Evolutionary conservation across 1,139 yeast genomes (phyloP), one percentile per base, ranked within the genome.

Genomic region (Zygoascus hellenicus): DNA sequence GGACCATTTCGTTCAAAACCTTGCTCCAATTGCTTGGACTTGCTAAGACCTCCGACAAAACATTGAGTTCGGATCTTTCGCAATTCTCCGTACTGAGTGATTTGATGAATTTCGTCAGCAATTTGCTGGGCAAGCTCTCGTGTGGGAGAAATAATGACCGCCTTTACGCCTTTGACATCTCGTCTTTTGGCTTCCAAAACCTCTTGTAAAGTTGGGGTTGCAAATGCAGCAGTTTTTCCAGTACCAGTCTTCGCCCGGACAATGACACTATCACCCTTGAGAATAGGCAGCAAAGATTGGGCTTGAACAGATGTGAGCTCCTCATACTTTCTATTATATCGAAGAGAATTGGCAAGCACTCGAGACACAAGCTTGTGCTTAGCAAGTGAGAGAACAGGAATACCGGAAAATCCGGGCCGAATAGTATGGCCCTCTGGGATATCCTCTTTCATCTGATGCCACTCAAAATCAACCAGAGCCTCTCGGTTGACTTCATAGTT

Each of bases 181-280:
- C 59, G 61, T 7, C 62, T 51, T 35, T 55, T 55, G 26, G 67
- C 63, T 42, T 69, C 69, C 15, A 75, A 55, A 33, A 76, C 72
- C 47, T 75, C 75, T 60, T 86, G 84, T 40, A 89, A 68, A 6
- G 87, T 71, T 2, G 97, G 97, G 42, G 89, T 71, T 52, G 89
- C 79, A 63, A 87, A 90, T 0, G 96, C 95, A 51, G 86, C 78
- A 0, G 97, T 90, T 65, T 90, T 90, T 60, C 97, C 97, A 1
- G 97, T 89, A 61, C 97, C 97, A 4, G 97, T 90, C 63, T 87
- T 87, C 32, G 97, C 97, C 56, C 95, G 76, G 33, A 87, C 92
- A 22, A 89, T 89, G 48, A 88, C 71, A 54, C 94, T 65, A 34
- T 77, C 74, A 35, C 70, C 67, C 17, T 74, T 62, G 48, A 87